Evolutionary conservation across 2,329 filamentous ascomycete genomes (phyloP), one percentile per base, ranked within the genome.

Genomic region (Clonostachys rhizophaga): DNA sequence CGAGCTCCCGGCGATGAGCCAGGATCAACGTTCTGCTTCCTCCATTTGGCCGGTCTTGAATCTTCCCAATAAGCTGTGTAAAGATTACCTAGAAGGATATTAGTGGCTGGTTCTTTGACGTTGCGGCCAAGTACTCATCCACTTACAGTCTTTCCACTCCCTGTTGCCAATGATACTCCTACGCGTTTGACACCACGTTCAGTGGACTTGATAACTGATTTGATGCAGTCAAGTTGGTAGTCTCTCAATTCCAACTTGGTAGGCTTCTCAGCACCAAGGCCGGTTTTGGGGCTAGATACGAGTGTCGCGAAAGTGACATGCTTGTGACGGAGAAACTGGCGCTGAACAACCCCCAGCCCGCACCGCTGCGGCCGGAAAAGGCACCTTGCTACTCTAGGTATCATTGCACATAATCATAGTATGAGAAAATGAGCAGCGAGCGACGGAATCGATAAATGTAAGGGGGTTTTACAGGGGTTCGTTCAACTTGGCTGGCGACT

Each of bases 141-240:
- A 57, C 76, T 50, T 66, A 89, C 89, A 8, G 91, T 96, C 65
- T 96, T 96, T 6, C 91, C 91, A 52, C 87, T 84, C 2, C 91
- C 91, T 5, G 91, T 96, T 4, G 91, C 91, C 35, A 96, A 66
- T 0, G 91, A 96, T 6, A 96, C 79, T 0, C 91, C 91, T 2
- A 96, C 70, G 7, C 91, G 79, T 58, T 88, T 91, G 54, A 91
- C 82, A 1, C 91, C 91, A 34, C 79, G 67, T 4, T 78, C 64
- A 1, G 95, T 63, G 47, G 90, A 82, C 2, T 75, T 67, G 2
- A 95, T 68, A 4, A 96, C 87, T 0, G 90, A 84, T 58, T 88
- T 81, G 50, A 96, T 95, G 60, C 89, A 95, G 75, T 96, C 90
- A 71, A 94, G 85, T 63, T 96, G 91, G 60, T 96, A 96, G 55